A percentile compares a stretch with the other conserved stretches of the same genome.
phyloP scores from a whole-genome alignment of 2,329 filamentous ascomycete genomes.

The Ceratocystis cubensis region DNA sequence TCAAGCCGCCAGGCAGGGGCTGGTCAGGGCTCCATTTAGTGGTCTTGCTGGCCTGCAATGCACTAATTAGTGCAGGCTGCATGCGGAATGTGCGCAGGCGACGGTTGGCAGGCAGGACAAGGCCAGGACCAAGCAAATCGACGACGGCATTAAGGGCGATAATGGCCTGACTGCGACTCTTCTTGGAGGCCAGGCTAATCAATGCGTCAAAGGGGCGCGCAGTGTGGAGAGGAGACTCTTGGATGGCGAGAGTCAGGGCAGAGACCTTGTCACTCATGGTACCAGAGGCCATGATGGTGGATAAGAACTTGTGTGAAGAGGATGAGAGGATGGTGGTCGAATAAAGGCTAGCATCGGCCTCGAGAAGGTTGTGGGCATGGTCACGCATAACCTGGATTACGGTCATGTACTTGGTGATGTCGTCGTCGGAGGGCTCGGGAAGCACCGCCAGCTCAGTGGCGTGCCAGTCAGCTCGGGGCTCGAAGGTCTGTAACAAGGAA shows the following conservation, averaged over 20 bases:
- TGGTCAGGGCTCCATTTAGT: slow-evolving; percentile 55
- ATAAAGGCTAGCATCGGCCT: slow-evolving; percentile 67
- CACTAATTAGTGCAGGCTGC: slow-evolving; percentile 63
- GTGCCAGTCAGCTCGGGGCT: slow-evolving; percentile 48
- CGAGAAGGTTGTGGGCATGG: slow-evolving; percentile 62
- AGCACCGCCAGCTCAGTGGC: slow-evolving; percentile 34
- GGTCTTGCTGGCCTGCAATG: slow-evolving; percentile 49
- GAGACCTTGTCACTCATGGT: slow-evolving; percentile 96
- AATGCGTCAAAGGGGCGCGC: slow-evolving; percentile 78
- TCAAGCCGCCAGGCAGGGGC: slow-evolving; percentile 58
- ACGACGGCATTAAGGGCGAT: slow-evolving; percentile 87
- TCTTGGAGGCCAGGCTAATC: slow-evolving; percentile 73
- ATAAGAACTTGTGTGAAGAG: slow-evolving; percentile 89
- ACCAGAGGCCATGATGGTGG: slow-evolving; percentile 91
- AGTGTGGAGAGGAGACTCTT: slow-evolving; percentile 92
- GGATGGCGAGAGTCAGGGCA: slow-evolving; percentile 81
- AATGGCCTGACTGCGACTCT: slow-evolving; percentile 83
- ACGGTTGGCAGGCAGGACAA: slow-evolving; percentile 68
- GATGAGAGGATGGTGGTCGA: slow-evolving; percentile 60
- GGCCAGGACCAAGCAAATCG: slow-evolving; percentile 83
- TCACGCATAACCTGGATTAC: slow-evolving; percentile 45
- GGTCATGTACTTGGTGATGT: slow-evolving; percentile 33
- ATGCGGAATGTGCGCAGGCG: slow-evolving; percentile 67
- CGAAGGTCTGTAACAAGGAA: slow-evolving; percentile 36
- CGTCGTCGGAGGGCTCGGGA: slow-evolving; percentile 35